phyloP scores from a whole-genome alignment of 768 basidiomycete genomes.

The Suillus plorans region DNA sequence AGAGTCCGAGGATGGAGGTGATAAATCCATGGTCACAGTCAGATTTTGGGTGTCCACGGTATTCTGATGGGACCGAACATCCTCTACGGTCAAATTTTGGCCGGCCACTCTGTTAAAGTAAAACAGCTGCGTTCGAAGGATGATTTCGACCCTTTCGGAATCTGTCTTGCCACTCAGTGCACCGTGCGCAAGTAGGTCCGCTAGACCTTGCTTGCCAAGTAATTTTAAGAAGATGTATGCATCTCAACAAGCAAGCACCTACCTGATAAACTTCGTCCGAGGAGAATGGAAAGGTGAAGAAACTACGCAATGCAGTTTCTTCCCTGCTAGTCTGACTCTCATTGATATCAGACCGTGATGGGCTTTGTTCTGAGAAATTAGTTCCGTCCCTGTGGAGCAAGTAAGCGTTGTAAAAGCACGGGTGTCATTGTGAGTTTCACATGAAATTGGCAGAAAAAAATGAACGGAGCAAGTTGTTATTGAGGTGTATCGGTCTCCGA shows the following conservation, averaged over 20 bases:
- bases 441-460: not conserved
- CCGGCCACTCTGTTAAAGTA: conserved; percentile 64
- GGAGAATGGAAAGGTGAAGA: conserved; percentile 50
- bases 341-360: not conserved
- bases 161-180: conserved; percentile 35
- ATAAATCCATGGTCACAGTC: not conserved
- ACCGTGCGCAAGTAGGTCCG: conserved; percentile 49
- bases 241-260: conserved; percentile 11
- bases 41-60: conserved; percentile 13
- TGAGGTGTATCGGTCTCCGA: not conserved
- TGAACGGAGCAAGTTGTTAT: not conserved
- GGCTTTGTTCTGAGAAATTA: not conserved
- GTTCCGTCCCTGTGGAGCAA: not conserved
- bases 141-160: conserved; percentile 44
- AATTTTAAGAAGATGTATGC: conserved; percentile 5
- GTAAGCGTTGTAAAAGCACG: not conserved
- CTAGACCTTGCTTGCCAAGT: conserved; percentile 60
- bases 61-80: conserved; percentile 16
- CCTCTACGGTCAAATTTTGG: conserved; percentile 27
- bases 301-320: conserved; percentile 19
- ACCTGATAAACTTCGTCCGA: conserved; percentile 64
- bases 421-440: not conserved
- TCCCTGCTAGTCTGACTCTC: not conserved
- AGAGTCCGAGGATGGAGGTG: conserved; percentile 10
- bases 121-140: conserved; percentile 59